These are phyloP conservation scores for Penicillium crystallinum DNA, from an alignment of 495 filamentous ascomycete species.

Conservation along the genomic window DNA sequence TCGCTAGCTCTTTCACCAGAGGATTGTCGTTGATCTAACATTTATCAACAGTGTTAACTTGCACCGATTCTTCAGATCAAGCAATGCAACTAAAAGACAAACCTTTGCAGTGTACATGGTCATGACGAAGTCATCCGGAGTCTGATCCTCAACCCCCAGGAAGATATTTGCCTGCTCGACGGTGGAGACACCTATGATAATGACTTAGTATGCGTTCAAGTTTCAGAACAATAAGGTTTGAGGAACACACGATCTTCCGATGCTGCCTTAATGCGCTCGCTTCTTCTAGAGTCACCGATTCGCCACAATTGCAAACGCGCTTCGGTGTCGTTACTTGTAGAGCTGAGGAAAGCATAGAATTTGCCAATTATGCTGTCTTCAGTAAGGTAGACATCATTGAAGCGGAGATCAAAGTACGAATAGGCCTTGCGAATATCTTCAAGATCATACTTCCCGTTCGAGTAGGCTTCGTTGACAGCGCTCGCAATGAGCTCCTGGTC, in stretches of 20 bases:
- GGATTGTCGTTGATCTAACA: conserved; percentile 45
- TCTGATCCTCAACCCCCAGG: conserved; percentile 47
- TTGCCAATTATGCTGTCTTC: conserved; percentile 55
- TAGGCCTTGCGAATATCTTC: conserved; percentile 53
- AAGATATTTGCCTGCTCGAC: conserved; percentile 58
- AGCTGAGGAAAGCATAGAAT: conserved; percentile 49
- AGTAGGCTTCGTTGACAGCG: conserved; percentile 35
- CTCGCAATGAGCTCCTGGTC: conserved; percentile 32
- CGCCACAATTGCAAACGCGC: conserved; percentile 49
- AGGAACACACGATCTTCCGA: conserved; percentile 48
- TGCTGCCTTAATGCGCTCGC: conserved; percentile 48
- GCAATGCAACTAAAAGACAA: background rate
- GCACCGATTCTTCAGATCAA: background rate
- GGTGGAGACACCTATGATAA: conserved; percentile 46
- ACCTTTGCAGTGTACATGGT: conserved; percentile 57
- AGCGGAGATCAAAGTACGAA: conserved; percentile 45
- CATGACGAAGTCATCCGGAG: conserved; percentile 54
- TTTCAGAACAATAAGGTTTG: background rate
- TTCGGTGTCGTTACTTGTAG: conserved; percentile 45
- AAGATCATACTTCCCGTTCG: conserved; percentile 43
- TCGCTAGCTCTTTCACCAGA: conserved; percentile 42
- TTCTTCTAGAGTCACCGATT: conserved; percentile 50
- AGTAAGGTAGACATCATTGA: conserved; percentile 31
- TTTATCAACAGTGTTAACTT: background rate
- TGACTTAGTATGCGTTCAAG: conserved; percentile 3